phyloP scores from a whole-genome alignment of 768 basidiomycete genomes.

The Leucocoprinus sp. region DNA sequence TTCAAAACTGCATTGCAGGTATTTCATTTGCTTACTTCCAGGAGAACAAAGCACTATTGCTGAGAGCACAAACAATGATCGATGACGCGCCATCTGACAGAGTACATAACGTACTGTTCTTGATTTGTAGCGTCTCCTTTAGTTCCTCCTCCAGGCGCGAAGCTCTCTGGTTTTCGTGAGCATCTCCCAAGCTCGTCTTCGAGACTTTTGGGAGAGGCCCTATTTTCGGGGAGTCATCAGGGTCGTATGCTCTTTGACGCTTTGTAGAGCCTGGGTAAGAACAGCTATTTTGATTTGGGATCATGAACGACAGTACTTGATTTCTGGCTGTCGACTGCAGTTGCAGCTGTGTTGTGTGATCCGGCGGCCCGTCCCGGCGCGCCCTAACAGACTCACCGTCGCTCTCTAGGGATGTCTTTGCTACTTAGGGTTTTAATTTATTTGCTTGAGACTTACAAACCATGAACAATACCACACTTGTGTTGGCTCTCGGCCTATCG shows the following conservation, averaged over 20 bases:
- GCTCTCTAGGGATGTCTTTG: too few species aligned
- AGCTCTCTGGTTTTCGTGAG: background rate
- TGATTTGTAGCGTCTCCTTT: background rate
- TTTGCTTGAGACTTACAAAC: slow-evolving; percentile 19
- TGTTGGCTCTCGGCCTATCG: slow-evolving; percentile 25
- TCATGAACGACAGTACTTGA: too few species aligned
- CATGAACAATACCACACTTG: slow-evolving; percentile 47
- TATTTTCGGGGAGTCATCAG: background rate
- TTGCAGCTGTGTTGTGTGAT: too few species aligned
- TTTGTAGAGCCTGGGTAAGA: background rate
- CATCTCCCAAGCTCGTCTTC: background rate
- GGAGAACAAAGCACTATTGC: slow-evolving; percentile 1
- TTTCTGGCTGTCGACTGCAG: too few species aligned
- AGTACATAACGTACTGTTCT: background rate
- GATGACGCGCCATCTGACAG: background rate
- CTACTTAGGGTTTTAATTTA: too few species aligned
- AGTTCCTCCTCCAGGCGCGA: background rate
- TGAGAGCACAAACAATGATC: background rate
- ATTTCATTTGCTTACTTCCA: background rate
- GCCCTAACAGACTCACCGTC: too few species aligned
- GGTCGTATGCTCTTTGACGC: slow-evolving; percentile 3
- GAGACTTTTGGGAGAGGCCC: slow-evolving; percentile 1
- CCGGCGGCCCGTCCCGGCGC: too few species aligned
- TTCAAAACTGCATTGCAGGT: background rate
- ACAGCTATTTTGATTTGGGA: background rate